A percentile compares a stretch with the other conserved stretches of the same genome.
phyloP scores from a whole-genome alignment of 345 rosid species.

The Trapa bicornis region DNA sequence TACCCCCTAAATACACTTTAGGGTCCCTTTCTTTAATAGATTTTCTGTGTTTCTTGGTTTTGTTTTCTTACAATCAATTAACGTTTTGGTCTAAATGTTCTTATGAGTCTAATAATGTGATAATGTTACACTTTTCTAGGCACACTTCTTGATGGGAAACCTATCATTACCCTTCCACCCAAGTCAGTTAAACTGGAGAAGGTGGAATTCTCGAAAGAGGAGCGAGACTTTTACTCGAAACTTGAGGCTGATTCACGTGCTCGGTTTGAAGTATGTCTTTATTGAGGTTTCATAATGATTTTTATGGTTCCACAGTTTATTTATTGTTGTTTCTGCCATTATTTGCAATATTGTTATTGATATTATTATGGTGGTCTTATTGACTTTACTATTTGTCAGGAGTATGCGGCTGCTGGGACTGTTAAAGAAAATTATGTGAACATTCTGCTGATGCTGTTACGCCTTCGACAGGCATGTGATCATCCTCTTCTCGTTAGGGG shows the following conservation, averaged over 20 bases:
- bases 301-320: background rate
- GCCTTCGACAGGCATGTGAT: slow-evolving; percentile 98
- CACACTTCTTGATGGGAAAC: slow-evolving; percentile 77
- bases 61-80: background rate
- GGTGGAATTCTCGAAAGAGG: slow-evolving; percentile 74
- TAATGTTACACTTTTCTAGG: slow-evolving; percentile 28
- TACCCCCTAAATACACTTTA: background rate
- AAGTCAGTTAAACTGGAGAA: slow-evolving; percentile 58
- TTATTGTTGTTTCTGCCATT: background rate
- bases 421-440: slow-evolving; percentile 92
- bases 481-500: slow-evolving; percentile 94
- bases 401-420: slow-evolving; percentile 97
- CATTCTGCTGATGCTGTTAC: slow-evolving; percentile 91
- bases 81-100: background rate
- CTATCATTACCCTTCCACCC: slow-evolving; percentile 73
- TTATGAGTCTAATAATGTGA: background rate
- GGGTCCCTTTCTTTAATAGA: background rate
- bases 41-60: background rate
- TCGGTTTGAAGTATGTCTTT: slow-evolving; percentile 57
- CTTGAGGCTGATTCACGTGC: slow-evolving; percentile 75
- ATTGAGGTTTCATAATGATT: background rate
- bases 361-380: slow-evolving; percentile 3
- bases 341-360: background rate
- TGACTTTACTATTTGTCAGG: slow-evolving; percentile 26
- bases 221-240: slow-evolving; percentile 72